Evolutionary conservation across 2,329 filamentous ascomycete species (phyloP), one percentile per base, ranked within the genome.

Genomic region (Fusarium armeniacum): DNA sequence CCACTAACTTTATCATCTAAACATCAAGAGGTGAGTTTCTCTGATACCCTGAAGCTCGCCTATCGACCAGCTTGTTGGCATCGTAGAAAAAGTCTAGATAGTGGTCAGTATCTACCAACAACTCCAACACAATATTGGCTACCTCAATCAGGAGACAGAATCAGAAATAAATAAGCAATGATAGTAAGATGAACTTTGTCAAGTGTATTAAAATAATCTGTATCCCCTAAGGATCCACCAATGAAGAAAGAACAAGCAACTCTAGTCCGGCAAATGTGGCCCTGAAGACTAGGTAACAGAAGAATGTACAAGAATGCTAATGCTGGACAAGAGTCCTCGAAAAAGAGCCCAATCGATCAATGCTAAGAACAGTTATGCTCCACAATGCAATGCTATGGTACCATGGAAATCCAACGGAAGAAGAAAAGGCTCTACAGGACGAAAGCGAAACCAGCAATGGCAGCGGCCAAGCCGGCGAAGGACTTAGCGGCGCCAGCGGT

Each of bases 361-460:
- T 55, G 52, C 55, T 20, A 28, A 9, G 7, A 35, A 52, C 7
- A 41, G 22, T 53, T 32, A 44, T 58, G 28, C 26, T 63, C 53
- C 38, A 44, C 54, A 30, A 45, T 56, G 40, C 40, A 33, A 30
- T 59, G 30, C 38, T 26, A n/a, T 30, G n/a, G 30, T 58, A 44
- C 41, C 32, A 45, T 59, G 32, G 30, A 45, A 46, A 35, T 43
- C 38, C 40, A 30, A 26, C 20, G n/a, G 18, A 12, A 50, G 36
- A 20, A 22, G 13, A 18, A 18, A 24, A 10, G 38, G 41, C 41
- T 40, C 72, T 75, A 76, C 58, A 76, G 60, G 45, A 70, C 52
- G 44, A 76, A 70, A 49, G 62, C 60, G 40, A 72, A 51, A 54
- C 65, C 73, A 33, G 73, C 69, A 15, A 76, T 24, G 47, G 74